A percentile compares a stretch with the other conserved stretches of the same genome.
Conservation (phyloP, 345 rosid genomes). For the Hevea brasiliensis region DNA sequence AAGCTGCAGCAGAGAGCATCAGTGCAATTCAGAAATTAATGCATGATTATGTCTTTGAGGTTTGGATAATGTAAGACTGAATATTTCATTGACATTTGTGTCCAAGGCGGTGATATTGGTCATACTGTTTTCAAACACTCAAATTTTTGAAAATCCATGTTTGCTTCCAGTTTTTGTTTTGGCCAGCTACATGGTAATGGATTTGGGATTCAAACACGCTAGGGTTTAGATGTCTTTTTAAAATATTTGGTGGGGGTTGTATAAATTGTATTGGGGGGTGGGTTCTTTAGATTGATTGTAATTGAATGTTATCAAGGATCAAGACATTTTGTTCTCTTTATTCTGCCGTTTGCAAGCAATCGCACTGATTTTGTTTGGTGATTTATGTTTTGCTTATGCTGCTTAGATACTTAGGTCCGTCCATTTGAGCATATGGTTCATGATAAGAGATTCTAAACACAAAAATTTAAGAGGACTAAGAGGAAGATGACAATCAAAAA, state of each 20-base stretch:
- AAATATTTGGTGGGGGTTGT: constrained; percentile 24
- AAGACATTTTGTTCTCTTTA: neutral
- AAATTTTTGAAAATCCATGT: constrained; percentile 28
- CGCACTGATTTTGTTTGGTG: neutral
- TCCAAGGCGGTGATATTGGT: constrained; percentile 1
- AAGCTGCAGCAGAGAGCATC: constrained; percentile 98
- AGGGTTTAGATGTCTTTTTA: constrained; percentile 6
- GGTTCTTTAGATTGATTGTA: constrained; percentile 16
- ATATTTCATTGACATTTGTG: neutral
- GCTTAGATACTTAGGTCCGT: no score
- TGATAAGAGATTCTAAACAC: no score
- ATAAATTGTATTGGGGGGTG: constrained; percentile 22
- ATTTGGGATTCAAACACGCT: constrained; percentile 17
- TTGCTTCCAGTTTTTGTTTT: constrained; percentile 23
- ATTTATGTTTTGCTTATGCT: no score
- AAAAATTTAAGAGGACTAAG: no score
- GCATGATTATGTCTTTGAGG: constrained; percentile 40
- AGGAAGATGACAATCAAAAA: no score
- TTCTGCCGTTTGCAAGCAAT: neutral
- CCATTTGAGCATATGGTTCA: no score
- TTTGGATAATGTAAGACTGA: neutral
- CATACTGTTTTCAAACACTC: neutral
- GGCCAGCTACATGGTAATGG: constrained; percentile 30
- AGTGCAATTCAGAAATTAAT: constrained; percentile 95
- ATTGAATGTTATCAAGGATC: constrained; percentile 13